These are phyloP conservation scores for Hanseniaspora lindneri DNA, from an alignment of 805 yeast genomes.

Conservation along the genomic window DNA sequence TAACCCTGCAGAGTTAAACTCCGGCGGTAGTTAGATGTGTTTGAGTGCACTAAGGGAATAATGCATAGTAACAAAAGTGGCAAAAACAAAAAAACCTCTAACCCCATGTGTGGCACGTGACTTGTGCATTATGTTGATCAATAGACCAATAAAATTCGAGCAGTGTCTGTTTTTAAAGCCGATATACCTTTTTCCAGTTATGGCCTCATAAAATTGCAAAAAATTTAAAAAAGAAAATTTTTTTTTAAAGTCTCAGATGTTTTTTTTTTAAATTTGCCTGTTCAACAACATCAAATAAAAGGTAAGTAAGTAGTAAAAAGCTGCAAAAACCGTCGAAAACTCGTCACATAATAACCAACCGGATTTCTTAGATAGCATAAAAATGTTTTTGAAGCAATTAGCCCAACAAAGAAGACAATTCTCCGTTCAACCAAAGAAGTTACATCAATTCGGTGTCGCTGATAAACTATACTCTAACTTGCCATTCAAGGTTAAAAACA, in stretches of 20 bases:
- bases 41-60: too few relatives aligned
- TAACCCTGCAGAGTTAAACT: too few relatives aligned
- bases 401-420: conserved; percentile 17
- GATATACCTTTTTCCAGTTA: background rate
- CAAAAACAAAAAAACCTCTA: too few relatives aligned
- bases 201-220: background rate
- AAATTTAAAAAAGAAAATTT: background rate
- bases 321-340: background rate
- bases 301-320: too few relatives aligned
- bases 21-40: too few relatives aligned
- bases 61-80: too few relatives aligned
- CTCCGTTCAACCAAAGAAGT: conserved; percentile 17
- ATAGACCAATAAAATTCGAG: background rate
- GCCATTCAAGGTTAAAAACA: conserved; percentile 89
- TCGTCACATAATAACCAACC: too few relatives aligned
- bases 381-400: conserved; percentile 15
- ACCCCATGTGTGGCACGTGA: too few relatives aligned
- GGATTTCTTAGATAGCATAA: too few relatives aligned
- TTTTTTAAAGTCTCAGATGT: background rate
- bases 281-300: too few relatives aligned
- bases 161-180: background rate
- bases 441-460: conserved; percentile 33
- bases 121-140: too few relatives aligned
- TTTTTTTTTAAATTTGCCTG: too few relatives aligned
- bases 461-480: conserved; percentile 75